Evolutionary conservation across 768 basidiomycete genomes (phyloP).

Genomic region (Trametes cingulata): DNA sequence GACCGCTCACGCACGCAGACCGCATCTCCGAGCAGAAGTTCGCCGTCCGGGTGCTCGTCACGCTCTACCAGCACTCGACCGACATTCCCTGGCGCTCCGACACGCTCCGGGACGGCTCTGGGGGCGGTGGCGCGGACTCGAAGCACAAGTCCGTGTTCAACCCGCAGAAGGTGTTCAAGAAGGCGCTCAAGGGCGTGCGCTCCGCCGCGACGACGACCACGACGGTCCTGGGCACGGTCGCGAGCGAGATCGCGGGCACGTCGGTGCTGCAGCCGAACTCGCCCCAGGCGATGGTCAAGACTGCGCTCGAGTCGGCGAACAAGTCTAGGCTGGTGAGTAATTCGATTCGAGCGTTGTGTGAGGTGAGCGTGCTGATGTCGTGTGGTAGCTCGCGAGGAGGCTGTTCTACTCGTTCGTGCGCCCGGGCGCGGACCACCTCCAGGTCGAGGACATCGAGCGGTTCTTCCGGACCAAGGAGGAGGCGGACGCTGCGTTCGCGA

Average conservation of each 20-base stretch:
- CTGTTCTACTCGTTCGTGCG: conserved; percentile 84
- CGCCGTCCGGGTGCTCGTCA: conserved; percentile 67
- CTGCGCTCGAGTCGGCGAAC: conserved; percentile 76
- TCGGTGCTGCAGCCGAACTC: conserved; percentile 89
- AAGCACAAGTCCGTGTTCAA: conserved; percentile 44
- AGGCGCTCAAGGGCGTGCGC: conserved; percentile 68
- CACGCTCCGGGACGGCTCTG: conserved; percentile 47
- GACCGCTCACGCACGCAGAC: conserved; percentile 43
- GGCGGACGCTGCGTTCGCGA: conserved; percentile 62
- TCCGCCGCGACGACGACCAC: conserved; percentile 80
- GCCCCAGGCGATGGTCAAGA: conserved; percentile 76
- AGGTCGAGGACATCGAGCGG: conserved; percentile 66
- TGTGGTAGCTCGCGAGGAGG: conserved; percentile 69
- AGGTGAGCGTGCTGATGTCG: neutral
- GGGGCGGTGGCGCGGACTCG: conserved; percentile 13
- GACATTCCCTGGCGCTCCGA: conserved; percentile 71
- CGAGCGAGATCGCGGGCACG: conserved; percentile 59
- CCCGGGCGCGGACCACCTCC: conserved; percentile 56
- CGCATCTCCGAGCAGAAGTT: conserved; percentile 83
- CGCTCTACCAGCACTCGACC: conserved; percentile 76
- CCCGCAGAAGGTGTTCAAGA: conserved; percentile 66
- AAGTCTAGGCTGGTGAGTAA: conserved; percentile 67
- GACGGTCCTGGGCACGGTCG: conserved; percentile 66
- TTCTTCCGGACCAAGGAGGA: conserved; percentile 71
- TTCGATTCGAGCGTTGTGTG: neutral